A percentile compares a stretch with the other conserved stretches of the same genome.
Evolutionary conservation across 192 early-diverging fungal species (phyloP).

Genomic region (Allomyces javanicus): DNA sequence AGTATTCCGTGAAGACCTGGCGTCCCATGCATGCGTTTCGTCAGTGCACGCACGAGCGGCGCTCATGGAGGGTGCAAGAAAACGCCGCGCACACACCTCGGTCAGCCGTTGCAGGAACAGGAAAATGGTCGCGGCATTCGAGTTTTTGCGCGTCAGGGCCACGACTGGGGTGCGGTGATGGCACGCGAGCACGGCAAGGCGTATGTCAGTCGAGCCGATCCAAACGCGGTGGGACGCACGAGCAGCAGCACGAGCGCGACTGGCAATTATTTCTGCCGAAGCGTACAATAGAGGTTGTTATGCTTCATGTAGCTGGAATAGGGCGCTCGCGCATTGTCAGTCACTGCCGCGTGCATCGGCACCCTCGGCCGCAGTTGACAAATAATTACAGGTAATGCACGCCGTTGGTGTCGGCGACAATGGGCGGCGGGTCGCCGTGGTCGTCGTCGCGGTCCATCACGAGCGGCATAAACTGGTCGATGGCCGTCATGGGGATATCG

Average conservation of each 20-base stretch:
- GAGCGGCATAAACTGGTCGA: slow-evolving; percentile 96
- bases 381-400: slow-evolving; percentile 57
- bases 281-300: slow-evolving; percentile 82
- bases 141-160: slow-evolving; percentile 90
- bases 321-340: too few relatives aligned
- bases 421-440: slow-evolving; percentile 45
- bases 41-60: too few relatives aligned
- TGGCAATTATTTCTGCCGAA: not conserved
- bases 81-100: slow-evolving; percentile 21
- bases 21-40: too few relatives aligned
- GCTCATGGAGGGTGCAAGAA: too few relatives aligned
- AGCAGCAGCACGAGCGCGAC: too few relatives aligned
- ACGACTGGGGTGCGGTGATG: slow-evolving; percentile 35
- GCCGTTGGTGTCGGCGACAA: slow-evolving; percentile 74
- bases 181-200: too few relatives aligned
- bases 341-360: too few relatives aligned
- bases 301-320: slow-evolving; percentile 44
- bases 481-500: slow-evolving; percentile 86
- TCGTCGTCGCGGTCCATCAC: slow-evolving; percentile 86
- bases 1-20: slow-evolving; percentile 81
- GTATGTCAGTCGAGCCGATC: too few relatives aligned
- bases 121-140: slow-evolving; percentile 87
- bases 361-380: too few relatives aligned
- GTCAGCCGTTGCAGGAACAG: slow-evolving; percentile 86
- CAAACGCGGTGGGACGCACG: too few relatives aligned